Evolutionary conservation across 2,329 filamentous ascomycete species (phyloP), one percentile per base, ranked within the genome.

Genomic region (Fusarium sp.): DNA sequence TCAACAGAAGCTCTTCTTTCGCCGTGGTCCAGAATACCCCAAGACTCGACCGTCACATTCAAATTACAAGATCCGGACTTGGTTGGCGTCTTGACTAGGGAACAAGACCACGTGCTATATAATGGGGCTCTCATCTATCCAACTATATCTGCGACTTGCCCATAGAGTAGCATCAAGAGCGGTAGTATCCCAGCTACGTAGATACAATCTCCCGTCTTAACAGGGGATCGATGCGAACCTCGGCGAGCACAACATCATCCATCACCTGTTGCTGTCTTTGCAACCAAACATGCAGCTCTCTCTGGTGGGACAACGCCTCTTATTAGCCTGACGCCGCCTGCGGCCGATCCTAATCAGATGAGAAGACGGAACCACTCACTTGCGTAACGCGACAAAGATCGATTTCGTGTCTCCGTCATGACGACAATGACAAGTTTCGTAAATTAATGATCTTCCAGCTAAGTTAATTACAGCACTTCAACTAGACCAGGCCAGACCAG

Each of bases 291-390:
- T 26, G 46, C 43, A 66, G 24, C 31, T 64, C 26, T 21, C 39
- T 53, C 39, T 39, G 26, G 61, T 49, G 49, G 43, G 38, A 65
- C 49, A 47, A 19, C 14, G 11, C 49, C 38, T 65, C 43, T 40
- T 40, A 33, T 47, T 49, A 58, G 57, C 49, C 57, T 57, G 46
- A 24, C 47, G 39, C 45, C 40, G 47, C 46, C 22, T 57, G 36
- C 51, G 38, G 67, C 28, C 62, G 67, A 70, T 70, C 67, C 44
- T 28, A 70, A 70, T 70, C 50, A 70, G 47, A 55, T 59, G 42
- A 47, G 22, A 56, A 51, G 39, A 36, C 60, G 36, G 40, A 54
- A 47, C 39, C 24, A 46, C 38, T 28, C 43, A 54, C 34, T 49
- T 55, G 39, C 46, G 22, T 26, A 55, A 49, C 36, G 17, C 42